phyloP scores from a whole-genome alignment of 768 basidiomycete species.

The Leucocoprinus leucothites region DNA sequence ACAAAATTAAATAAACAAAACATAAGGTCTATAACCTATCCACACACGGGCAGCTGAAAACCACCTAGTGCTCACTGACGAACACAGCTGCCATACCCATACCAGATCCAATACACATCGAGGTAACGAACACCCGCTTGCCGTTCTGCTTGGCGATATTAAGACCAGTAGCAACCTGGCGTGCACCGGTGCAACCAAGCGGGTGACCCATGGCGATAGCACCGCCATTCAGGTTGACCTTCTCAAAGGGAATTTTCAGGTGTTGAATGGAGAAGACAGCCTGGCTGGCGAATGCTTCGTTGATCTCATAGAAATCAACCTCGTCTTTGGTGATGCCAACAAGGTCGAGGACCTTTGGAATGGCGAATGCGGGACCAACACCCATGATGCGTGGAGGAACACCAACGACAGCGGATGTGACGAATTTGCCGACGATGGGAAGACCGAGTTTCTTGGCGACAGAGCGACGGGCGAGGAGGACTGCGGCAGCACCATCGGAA shows the following conservation, averaged over 20 bases:
- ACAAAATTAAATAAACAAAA: too few species aligned
- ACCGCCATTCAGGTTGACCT: slow-evolving; percentile 86
- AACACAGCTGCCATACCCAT: slow-evolving; percentile 92
- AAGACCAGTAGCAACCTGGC: slow-evolving; percentile 85
- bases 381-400: slow-evolving; percentile 91
- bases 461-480: slow-evolving; percentile 77
- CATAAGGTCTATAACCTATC: too few species aligned
- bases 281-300: slow-evolving; percentile 87
- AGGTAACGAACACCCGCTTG: slow-evolving; percentile 78
- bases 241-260: slow-evolving; percentile 67
- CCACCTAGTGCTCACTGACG: slow-evolving; percentile 70
- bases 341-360: slow-evolving; percentile 69
- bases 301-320: slow-evolving; percentile 90
- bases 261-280: slow-evolving; percentile 72
- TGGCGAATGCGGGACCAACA: slow-evolving; percentile 86
- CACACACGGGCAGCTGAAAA: too few species aligned
- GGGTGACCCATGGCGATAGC: slow-evolving; percentile 91
- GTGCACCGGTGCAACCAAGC: slow-evolving; percentile 81
- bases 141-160: slow-evolving; percentile 77
- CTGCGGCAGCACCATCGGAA: slow-evolving; percentile 91
- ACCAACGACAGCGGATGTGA: slow-evolving; percentile 66
- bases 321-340: slow-evolving; percentile 65
- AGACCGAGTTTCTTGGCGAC: slow-evolving; percentile 79
- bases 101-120: slow-evolving; percentile 89
- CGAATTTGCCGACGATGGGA: slow-evolving; percentile 86